These are phyloP conservation scores for Glycyrrhiza uralensis DNA, from an alignment of 306 rosid genomes.

Conservation along the genomic window DNA sequence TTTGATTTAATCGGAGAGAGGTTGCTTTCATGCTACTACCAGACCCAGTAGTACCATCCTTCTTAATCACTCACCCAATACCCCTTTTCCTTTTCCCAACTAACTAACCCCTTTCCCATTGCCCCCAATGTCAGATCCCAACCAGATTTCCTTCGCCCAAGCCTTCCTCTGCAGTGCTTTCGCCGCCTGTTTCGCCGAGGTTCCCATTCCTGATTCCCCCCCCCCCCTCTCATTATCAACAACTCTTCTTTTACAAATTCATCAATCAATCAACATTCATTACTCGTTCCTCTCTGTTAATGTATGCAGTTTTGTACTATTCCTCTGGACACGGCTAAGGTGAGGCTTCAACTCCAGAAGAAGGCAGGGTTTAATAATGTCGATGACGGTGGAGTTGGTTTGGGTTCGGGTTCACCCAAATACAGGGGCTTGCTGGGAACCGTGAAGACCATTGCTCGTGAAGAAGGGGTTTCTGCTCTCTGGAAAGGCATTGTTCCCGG, in stretches of 20 bases:
- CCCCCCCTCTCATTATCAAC: neutral
- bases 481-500: constrained; percentile 98
- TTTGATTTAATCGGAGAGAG: too few species aligned
- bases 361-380: constrained; percentile 52
- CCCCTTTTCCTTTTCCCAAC: too few species aligned
- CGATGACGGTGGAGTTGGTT: constrained; percentile 14
- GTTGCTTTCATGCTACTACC: too few species aligned
- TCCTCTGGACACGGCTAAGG: constrained; percentile 94
- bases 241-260: neutral
- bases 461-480: constrained; percentile 82
- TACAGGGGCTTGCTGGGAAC: constrained; percentile 81
- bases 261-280: neutral
- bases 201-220: neutral
- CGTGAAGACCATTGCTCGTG: constrained; percentile 74
- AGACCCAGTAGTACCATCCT: too few species aligned
- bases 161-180: constrained; percentile 85
- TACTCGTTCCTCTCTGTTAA: neutral
- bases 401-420: too few species aligned
- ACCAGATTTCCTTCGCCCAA: constrained; percentile 67
- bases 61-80: neutral
- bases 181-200: constrained; percentile 98
- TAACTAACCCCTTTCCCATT: constrained; percentile 13
- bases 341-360: constrained; percentile 93
- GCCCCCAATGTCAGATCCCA: constrained; percentile 75
- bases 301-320: constrained; percentile 83